Percentiles rank a stretch among this genome's conserved stretches.
phyloP scores from a whole-genome alignment of 108 stramenopile species.

The Nitzschia sp. region DNA sequence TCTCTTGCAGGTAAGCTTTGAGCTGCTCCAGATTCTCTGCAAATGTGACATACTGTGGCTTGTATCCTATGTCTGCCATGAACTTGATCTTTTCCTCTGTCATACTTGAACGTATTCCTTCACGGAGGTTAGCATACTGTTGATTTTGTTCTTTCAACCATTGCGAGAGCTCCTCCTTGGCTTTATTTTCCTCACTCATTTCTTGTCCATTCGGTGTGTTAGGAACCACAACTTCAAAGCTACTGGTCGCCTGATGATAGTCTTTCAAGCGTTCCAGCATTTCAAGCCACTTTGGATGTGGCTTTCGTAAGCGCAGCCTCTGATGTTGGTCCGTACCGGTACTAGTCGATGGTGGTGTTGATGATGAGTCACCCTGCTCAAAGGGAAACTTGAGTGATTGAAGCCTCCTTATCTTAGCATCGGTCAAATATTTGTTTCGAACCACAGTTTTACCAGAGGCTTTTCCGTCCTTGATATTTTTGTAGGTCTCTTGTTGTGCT shows the following conservation, averaged over 20 bases:
- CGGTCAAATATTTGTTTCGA: constrained; percentile 4
- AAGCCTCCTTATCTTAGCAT: not conserved
- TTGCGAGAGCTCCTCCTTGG: not conserved
- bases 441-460: not conserved
- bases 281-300: not conserved
- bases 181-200: not conserved
- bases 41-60: constrained; percentile 2
- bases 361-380: not conserved
- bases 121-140: not conserved
- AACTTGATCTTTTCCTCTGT: constrained; percentile 5
- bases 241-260: not conserved
- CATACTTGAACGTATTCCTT: constrained; percentile 6
- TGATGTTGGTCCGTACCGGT: not conserved
- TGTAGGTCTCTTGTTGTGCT: not conserved
- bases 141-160: constrained; percentile 6
- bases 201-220: not conserved
- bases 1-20: not conserved
- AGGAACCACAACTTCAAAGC: not conserved
- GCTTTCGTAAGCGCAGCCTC: not conserved
- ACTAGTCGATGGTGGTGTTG: not conserved
- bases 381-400: not conserved
- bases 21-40: constrained; percentile 3
- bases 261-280: not conserved
- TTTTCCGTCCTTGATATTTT: not conserved
- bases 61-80: constrained; percentile 2